Evolutionary conservation across 495 filamentous ascomycete genomes (phyloP), one percentile per base, ranked within the genome.

Genomic region (Durotheca rogersii): DNA sequence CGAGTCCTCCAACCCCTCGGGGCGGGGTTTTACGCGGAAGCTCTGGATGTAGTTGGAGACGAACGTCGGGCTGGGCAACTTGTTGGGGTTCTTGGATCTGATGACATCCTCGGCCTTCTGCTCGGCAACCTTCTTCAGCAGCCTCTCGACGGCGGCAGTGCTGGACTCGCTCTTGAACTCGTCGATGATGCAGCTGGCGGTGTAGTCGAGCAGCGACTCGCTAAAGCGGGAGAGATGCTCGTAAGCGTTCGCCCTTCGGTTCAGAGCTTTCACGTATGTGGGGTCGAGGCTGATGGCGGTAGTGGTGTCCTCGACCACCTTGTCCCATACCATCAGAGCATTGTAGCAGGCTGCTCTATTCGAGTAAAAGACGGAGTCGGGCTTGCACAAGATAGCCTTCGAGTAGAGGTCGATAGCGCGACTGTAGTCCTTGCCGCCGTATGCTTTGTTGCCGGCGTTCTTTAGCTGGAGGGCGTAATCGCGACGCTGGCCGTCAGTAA

Each of bases 41-140:
- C 93, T 97, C 69, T 96, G 93, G 11, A 99, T 84, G 70, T 97
- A 99, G 76, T 99, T 99, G 55, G 88, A 90, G 37, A 97, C 91
- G 52, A 97, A 97, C 2, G 90, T 96, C 2, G 92, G 82, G 66
- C 90, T 95, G 1, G 94, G 93, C 6, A 99, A 77, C 71, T 85
- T 90, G 43, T 76, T 66, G 11, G 68, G 66, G 15, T 58, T 54
- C 65, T 73, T 72, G 72, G 86, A 86, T 61, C 82, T 84, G 36
- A 99, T 70, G 50, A 99, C 95, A 21, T 78, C 81, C 70, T 90
- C 89, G 51, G 85, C 91, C 70, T 96, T 96, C 41, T 85, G 74
- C 67, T 97, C 92, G 21, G 93, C 93, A 42, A 96, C 90, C 77
- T 96, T 95, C 81, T 97, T 96, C 46, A 99, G 75, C 58, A 99